A percentile compares a stretch with the other conserved stretches of the same genome.
Conservation (phyloP, 208 protist species). For the Leishmania lainsoni region DNA sequence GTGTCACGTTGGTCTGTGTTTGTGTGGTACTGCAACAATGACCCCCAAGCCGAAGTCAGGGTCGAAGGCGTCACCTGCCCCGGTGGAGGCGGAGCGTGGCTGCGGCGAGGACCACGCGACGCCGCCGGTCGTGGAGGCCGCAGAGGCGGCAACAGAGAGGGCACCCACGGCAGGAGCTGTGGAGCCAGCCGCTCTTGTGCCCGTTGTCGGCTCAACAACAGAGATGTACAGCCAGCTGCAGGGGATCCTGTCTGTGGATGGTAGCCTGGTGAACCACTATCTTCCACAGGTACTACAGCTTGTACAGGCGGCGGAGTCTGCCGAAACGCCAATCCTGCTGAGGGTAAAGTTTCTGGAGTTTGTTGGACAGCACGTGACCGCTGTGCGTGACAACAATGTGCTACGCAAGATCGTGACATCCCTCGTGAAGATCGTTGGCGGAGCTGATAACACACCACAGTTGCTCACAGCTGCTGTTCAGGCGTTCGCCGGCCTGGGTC, state of each 20-base stretch:
- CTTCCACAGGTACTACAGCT: conserved; percentile 57
- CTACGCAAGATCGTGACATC: conserved; percentile 82
- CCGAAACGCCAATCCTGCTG: conserved; percentile 63
- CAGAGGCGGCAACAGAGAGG: neutral
- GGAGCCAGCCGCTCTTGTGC: conserved; percentile 21
- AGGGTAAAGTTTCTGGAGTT: conserved; percentile 83
- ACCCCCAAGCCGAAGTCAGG: conserved; percentile 63
- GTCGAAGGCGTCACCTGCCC: conserved; percentile 16
- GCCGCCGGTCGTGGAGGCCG: neutral
- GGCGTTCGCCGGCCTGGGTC: conserved; percentile 74
- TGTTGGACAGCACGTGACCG: conserved; percentile 52
- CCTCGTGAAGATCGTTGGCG: conserved; percentile 80
- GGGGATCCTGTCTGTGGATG: conserved; percentile 50
- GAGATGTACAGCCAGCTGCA: conserved; percentile 79
- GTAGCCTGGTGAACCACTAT: conserved; percentile 57
- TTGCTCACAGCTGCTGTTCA: conserved; percentile 79
- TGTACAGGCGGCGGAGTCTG: conserved; percentile 61
- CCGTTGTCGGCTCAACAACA: conserved; percentile 36
- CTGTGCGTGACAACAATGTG: conserved; percentile 68
- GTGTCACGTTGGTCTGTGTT: neutral
- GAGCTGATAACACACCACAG: conserved; percentile 74
- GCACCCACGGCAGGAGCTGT: conserved; percentile 8
- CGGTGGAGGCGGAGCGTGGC: conserved; percentile 2
- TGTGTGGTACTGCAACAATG: conserved; percentile 34
- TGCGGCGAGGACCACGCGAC: neutral